These are phyloP conservation scores for Fusarium torulosum DNA, from an alignment of 2,329 filamentous ascomycete genomes.

Conservation along the genomic window DNA sequence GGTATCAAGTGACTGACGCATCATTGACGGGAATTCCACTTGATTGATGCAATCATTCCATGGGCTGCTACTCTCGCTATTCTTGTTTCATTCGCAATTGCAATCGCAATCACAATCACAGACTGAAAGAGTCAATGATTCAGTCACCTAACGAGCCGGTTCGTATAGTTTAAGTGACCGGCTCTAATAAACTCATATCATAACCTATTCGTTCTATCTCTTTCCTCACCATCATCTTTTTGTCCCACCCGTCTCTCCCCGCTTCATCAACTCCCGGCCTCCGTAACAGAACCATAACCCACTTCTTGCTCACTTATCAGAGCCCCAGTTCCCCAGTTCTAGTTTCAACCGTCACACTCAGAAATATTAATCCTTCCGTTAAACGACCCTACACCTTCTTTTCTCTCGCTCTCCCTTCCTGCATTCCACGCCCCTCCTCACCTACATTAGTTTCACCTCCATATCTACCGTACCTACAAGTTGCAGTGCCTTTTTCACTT, in stretches of 20 bases:
- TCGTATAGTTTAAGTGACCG: constrained; percentile 12
- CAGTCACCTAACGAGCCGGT: background rate
- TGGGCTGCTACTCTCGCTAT: background rate
- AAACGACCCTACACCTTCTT: constrained; percentile 27
- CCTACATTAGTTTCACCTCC: background rate
- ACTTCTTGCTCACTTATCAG: constrained; percentile 34
- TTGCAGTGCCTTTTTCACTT: too few species aligned
- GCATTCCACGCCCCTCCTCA: constrained; percentile 4
- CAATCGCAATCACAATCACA: background rate
- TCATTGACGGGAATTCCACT: constrained; percentile 36
- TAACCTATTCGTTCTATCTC: constrained; percentile 6
- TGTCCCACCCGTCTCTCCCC: constrained; percentile 24
- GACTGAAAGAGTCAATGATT: constrained; percentile 5
- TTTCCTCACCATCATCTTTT: constrained; percentile 8
- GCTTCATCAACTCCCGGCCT: constrained; percentile 33
- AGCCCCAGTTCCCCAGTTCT: constrained; percentile 21
- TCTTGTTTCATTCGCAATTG: background rate
- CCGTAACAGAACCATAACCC: constrained; percentile 26
- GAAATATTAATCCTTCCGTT: constrained; percentile 31
- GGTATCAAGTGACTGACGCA: constrained; percentile 48
- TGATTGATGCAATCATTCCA: constrained; percentile 29
- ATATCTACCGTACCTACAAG: background rate
- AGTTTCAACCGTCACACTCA: constrained; percentile 19
- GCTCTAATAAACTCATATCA: constrained; percentile 16
- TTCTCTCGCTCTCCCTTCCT: constrained; percentile 4